Evolutionary conservation across 2,329 filamentous ascomycete species (phyloP).

Genomic region (Phialemoniopsis sp.): DNA sequence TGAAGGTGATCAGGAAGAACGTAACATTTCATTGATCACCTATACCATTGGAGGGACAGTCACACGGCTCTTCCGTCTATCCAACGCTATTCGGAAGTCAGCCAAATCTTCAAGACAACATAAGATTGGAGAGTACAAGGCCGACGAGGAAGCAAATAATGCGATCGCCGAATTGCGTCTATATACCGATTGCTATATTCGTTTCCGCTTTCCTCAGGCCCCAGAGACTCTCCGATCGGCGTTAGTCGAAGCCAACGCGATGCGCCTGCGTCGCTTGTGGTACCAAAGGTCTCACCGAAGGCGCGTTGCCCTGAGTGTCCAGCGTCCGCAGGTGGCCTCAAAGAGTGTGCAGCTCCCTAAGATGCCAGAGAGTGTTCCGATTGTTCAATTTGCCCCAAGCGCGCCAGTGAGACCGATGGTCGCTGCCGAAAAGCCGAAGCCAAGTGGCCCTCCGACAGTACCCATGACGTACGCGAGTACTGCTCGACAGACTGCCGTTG

Average conservation of each 20-base stretch:
- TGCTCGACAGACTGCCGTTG: slow-evolving; percentile 14
- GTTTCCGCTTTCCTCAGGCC: slow-evolving; percentile 17
- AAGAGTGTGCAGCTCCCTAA: slow-evolving; percentile 5
- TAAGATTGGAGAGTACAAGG: slow-evolving; percentile 16
- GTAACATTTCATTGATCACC: slow-evolving; percentile 15
- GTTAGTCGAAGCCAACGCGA: slow-evolving; percentile 12
- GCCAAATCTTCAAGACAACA: slow-evolving; percentile 15
- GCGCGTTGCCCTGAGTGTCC: slow-evolving; percentile 9
- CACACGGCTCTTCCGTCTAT: slow-evolving; percentile 20
- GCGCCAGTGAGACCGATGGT: slow-evolving; percentile 5
- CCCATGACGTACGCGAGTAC: slow-evolving; percentile 13
- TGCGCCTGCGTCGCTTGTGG: slow-evolving; percentile 13
- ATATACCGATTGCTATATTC: slow-evolving; percentile 20
- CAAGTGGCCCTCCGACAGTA: slow-evolving; percentile 1
- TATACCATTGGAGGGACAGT: slow-evolving; percentile 16
- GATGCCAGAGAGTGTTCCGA: slow-evolving; percentile 6
- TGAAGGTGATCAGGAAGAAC: slow-evolving; percentile 6
- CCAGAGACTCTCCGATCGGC: slow-evolving; percentile 15
- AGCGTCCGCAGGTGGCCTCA: slow-evolving; percentile 3
- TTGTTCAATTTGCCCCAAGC: slow-evolving; percentile 8
- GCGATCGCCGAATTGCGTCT: slow-evolving; percentile 19
- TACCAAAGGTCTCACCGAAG: slow-evolving; percentile 12
- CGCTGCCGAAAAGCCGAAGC: slow-evolving; percentile 2
- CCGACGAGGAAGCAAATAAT: slow-evolving; percentile 18
- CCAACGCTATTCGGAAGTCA: slow-evolving; percentile 18